Conservation (phyloP, 2,329 filamentous ascomycete species). For the Drechslera avenae region DNA sequence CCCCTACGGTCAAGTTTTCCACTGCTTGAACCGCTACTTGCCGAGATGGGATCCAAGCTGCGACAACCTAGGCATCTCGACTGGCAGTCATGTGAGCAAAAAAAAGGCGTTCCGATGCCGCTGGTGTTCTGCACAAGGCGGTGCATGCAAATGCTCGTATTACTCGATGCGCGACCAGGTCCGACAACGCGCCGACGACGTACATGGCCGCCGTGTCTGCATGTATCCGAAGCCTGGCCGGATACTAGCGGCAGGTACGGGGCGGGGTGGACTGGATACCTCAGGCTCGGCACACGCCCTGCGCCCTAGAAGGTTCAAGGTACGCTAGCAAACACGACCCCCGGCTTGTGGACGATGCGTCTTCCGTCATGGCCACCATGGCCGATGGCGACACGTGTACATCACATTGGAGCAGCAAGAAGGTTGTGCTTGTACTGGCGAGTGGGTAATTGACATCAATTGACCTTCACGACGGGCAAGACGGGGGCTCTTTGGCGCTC, state of each 20-base stretch:
- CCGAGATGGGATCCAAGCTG: constrained; percentile 10
- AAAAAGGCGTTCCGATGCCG: constrained; percentile 4
- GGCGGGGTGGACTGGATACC: constrained; percentile 20
- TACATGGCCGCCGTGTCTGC: neutral
- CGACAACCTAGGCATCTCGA: neutral
- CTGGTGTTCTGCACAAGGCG: neutral
- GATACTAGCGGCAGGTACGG: constrained; percentile 31
- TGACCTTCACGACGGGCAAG: neutral
- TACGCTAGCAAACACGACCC: constrained; percentile 16
- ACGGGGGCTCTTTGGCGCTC: constrained; percentile 6
- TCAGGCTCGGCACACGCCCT: constrained; percentile 27
- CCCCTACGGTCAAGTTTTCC: constrained; percentile 18
- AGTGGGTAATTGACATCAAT: constrained; percentile 4
- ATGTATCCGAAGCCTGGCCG: constrained; percentile 23
- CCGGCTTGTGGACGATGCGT: constrained; percentile 11
- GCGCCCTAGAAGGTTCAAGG: constrained; percentile 6
- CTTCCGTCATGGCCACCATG: constrained; percentile 7
- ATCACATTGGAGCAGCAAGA: neutral
- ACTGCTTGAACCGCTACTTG: constrained; percentile 29
- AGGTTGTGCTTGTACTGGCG: neutral
- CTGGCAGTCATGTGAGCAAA: no score
- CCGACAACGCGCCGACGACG: constrained; percentile 6
- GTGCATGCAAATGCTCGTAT: no score
- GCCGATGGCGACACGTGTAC: neutral
- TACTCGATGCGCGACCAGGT: neutral